phyloP scores from a whole-genome alignment of 2,329 filamentous ascomycete species.

The Talaromyces rugulosus region DNA sequence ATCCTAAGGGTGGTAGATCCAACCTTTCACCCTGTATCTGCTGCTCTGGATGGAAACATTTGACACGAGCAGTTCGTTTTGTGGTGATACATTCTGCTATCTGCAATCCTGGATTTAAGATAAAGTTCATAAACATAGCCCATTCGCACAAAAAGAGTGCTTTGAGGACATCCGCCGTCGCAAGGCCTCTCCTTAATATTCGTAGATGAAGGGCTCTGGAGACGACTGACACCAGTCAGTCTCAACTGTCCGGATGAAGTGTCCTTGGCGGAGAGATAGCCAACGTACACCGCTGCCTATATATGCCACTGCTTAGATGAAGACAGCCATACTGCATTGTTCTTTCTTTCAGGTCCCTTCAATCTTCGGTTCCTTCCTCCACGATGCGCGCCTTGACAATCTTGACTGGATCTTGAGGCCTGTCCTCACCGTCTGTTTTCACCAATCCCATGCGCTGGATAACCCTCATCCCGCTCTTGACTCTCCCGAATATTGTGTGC shows the following conservation, averaged over 20 bases:
- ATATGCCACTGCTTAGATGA: not conserved
- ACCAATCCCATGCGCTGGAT: conserved; percentile 85
- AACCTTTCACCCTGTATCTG: conserved; percentile 74
- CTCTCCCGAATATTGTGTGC: conserved; percentile 92
- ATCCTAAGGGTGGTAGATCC: conserved; percentile 58
- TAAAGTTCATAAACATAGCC: not conserved
- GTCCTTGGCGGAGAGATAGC: not conserved
- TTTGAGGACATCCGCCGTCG: not conserved
- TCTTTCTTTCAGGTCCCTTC: conserved; percentile 12
- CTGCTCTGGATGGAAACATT: conserved; percentile 68
- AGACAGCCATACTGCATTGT: not conserved
- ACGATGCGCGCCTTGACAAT: conserved; percentile 69
- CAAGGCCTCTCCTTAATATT: not conserved
- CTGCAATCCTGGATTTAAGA: not conserved
- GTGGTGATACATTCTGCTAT: conserved; percentile 61
- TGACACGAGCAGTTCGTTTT: conserved; percentile 79
- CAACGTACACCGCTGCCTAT: not conserved
- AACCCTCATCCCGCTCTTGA: conserved; percentile 77
- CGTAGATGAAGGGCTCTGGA: not conserved
- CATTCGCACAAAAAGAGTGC: not conserved
- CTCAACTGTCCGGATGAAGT: not conserved
- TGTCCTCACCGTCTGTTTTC: conserved; percentile 75
- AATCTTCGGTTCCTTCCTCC: conserved; percentile 52
- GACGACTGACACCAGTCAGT: not conserved
- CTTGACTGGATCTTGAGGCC: conserved; percentile 75